phyloP scores from a whole-genome alignment of 768 basidiomycete genomes.

The Termitomyces sp. region DNA sequence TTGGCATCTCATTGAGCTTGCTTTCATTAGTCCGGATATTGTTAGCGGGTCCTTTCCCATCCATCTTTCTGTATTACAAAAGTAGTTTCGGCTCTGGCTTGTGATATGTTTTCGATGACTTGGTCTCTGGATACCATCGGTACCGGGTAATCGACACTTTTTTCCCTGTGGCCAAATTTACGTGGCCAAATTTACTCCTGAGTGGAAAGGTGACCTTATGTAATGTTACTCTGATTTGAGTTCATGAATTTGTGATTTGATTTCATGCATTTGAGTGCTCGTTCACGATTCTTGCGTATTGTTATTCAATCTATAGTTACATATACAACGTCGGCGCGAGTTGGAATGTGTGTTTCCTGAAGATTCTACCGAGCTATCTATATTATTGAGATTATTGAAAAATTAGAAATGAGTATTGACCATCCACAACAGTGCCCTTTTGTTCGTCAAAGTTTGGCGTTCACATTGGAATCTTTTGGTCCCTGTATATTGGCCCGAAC shows the following conservation, averaged over 20 bases:
- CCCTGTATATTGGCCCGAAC: conserved; percentile 56
- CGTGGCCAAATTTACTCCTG: background rate
- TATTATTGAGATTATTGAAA: background rate
- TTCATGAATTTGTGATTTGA: background rate
- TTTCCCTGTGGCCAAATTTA: background rate
- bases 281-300: background rate
- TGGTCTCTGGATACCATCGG: conserved; percentile 5
- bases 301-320: no score
- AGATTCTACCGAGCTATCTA: background rate
- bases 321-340: no score
- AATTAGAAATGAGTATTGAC: background rate
- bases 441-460: conserved; percentile 31
- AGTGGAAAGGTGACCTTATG: background rate
- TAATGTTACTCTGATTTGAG: background rate
- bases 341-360: background rate
- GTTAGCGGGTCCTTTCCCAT: conserved; percentile 7
- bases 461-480: conserved; percentile 26
- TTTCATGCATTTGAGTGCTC: background rate
- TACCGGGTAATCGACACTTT: conserved; percentile 1
- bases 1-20: conserved; percentile 3
- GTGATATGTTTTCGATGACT: conserved; percentile 8
- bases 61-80: conserved; percentile 6
- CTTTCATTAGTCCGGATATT: conserved; percentile 6
- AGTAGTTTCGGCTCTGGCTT: conserved; percentile 8
- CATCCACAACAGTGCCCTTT: background rate